These are phyloP conservation scores for Rhizopogon sp. DNA, from an alignment of 768 basidiomycete species.

Conservation along the genomic window DNA sequence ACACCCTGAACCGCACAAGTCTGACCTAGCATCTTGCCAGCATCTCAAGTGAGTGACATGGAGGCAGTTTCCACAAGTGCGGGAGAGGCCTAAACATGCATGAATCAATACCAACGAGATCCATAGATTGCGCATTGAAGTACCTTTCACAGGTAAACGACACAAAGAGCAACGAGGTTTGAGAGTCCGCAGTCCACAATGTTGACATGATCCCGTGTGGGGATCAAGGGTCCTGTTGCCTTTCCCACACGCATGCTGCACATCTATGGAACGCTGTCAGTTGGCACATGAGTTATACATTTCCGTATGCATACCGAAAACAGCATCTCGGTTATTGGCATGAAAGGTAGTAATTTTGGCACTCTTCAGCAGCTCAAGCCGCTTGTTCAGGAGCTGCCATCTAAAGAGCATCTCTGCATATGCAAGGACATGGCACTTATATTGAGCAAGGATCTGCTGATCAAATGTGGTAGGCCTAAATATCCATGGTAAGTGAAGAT, in stretches of 20 bases:
- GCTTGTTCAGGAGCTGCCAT: conserved; percentile 69
- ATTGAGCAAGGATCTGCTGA: conserved; percentile 35
- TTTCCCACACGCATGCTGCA: conserved; percentile 41
- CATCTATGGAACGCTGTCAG: conserved; percentile 27
- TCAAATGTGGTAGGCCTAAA: conserved; percentile 27
- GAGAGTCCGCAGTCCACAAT: conserved; percentile 37
- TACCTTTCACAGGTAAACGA: conserved; percentile 72
- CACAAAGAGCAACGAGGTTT: conserved; percentile 66
- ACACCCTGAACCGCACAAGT: conserved; percentile 63
- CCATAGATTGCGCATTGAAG: conserved; percentile 7
- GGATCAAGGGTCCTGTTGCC: conserved; percentile 34
- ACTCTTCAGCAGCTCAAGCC: conserved; percentile 70
- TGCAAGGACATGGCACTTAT: conserved; percentile 51
- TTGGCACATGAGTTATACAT: conserved; percentile 1
- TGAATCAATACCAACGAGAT: not conserved
- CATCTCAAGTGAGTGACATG: conserved; percentile 67
- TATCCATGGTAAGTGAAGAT: conserved; percentile 8
- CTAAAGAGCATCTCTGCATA: conserved; percentile 75
- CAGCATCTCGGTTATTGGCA: conserved; percentile 28
- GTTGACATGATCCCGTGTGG: conserved; percentile 35
- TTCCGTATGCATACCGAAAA: conserved; percentile 22
- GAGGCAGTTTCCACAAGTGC: conserved; percentile 54
- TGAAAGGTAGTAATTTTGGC: conserved; percentile 32
- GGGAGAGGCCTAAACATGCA: conserved; percentile 46
- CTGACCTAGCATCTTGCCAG: conserved; percentile 40